These are phyloP conservation scores for Colletotrichum magnum DNA, from an alignment of 2,329 filamentous ascomycete species.

Conservation along the genomic window DNA sequence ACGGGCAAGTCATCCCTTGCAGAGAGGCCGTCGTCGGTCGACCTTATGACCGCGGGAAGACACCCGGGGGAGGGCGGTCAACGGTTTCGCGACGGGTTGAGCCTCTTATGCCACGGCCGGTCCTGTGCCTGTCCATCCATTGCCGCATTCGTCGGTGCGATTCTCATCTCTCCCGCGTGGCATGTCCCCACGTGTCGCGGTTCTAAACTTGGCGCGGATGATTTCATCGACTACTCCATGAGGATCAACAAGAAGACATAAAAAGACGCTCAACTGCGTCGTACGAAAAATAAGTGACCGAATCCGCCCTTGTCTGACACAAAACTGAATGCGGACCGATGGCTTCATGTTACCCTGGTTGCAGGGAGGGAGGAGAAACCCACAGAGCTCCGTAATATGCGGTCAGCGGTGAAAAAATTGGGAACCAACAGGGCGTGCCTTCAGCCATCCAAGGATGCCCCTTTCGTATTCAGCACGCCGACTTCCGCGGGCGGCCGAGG, in stretches of 20 bases:
- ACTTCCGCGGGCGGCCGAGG: background rate
- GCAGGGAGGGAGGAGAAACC: background rate
- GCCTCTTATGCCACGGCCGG: background rate
- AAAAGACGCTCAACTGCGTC: background rate
- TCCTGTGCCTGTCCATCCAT: conserved; percentile 8
- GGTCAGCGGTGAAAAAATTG: conserved; percentile 4
- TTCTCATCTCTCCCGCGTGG: conserved; percentile 10
- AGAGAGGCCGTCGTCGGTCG: no score
- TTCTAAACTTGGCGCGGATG: conserved; percentile 14
- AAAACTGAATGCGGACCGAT: background rate
- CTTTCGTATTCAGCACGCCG: background rate
- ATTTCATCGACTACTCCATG: background rate
- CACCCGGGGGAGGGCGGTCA: background rate
- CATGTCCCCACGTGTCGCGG: conserved; percentile 8
- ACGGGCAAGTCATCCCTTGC: no score
- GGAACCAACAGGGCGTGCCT: background rate
- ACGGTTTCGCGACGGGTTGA: background rate
- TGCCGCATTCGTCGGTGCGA: conserved; percentile 9
- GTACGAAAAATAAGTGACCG: background rate
- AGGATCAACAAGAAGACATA: background rate
- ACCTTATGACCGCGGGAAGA: background rate
- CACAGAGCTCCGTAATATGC: conserved; percentile 16
- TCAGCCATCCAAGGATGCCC: background rate
- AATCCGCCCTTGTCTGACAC: background rate
- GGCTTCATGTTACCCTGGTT: conserved; percentile 10